Percentiles rank a stretch among this genome's conserved stretches.
These are phyloP conservation scores for Candida maltosa DNA, from an alignment of 805 yeast genomes.

Conservation along the genomic window DNA sequence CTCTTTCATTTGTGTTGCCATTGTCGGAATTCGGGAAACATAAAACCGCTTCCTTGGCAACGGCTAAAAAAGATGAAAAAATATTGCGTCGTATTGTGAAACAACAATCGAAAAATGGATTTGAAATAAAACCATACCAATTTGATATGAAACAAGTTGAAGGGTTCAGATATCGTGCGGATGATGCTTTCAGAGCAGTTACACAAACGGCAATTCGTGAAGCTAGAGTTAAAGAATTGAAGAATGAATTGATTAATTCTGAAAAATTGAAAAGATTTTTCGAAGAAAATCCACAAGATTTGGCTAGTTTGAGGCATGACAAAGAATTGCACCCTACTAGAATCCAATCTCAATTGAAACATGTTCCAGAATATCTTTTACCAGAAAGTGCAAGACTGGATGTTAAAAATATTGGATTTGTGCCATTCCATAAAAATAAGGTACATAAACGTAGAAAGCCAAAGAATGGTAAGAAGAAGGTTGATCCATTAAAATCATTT, in stretches of 20 bases:
- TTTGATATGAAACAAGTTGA: slow-evolving; percentile 91
- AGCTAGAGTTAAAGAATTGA: slow-evolving; percentile 86
- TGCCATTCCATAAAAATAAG: slow-evolving; percentile 63
- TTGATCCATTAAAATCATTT: slow-evolving; percentile 62
- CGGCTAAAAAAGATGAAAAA: slow-evolving; percentile 83
- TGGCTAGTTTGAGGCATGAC: slow-evolving; percentile 86
- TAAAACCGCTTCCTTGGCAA: slow-evolving; percentile 66
- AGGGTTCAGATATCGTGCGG: slow-evolving; percentile 93
- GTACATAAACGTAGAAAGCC: slow-evolving; percentile 38
- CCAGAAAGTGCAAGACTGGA: slow-evolving; percentile 71
- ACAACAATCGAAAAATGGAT: slow-evolving; percentile 72
- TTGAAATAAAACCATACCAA: slow-evolving; percentile 79
- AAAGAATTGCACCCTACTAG: slow-evolving; percentile 81
- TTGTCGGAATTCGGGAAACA: slow-evolving; percentile 84
- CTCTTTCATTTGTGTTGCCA: slow-evolving; percentile 88
- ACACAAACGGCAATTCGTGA: slow-evolving; percentile 87
- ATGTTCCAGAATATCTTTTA: slow-evolving; percentile 87
- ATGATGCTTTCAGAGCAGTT: slow-evolving; percentile 94
- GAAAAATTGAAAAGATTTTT: slow-evolving; percentile 91
- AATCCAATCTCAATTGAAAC: slow-evolving; percentile 78
- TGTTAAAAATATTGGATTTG: slow-evolving; percentile 59
- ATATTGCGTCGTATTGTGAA: slow-evolving; percentile 71
- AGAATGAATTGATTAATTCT: slow-evolving; percentile 80
- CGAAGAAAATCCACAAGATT: slow-evolving; percentile 95
- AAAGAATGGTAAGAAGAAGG: slow-evolving; percentile 37